Base-by-base conservation (phyloP, 371 early-diverging fungal species). In the Nematocida displodere region DNA sequence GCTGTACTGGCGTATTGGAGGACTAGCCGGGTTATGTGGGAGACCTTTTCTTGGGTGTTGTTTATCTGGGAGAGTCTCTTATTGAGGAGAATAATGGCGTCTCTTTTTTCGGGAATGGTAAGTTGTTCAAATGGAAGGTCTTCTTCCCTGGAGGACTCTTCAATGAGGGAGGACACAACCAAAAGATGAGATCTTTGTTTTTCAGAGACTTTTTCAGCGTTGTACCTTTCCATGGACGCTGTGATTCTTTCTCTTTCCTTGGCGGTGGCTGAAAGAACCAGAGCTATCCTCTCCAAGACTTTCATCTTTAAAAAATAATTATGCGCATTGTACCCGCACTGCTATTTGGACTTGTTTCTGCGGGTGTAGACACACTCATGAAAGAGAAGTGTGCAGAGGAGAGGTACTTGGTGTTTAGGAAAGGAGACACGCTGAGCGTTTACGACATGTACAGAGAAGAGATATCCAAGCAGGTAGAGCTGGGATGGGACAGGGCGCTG, bases 61-160 rank as follows among this genome's bases (percentile, higher is more conserved):
- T 76, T 81, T 13, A 81, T 58, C 48, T 81, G 81, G 36, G 79
- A 50, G 7, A 81, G 49, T 24, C 81, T 63, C 61, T 81, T 81
- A 40, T 81, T 81, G 8, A 81, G 42, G n/a, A 67, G 4, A 15
- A 29, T 28, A 8, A 67, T 54, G 15, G 31, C 34, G 4, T 29
- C n/a, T 44, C 22, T 33, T 44, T 67, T 67, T 2, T 67, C 68
- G 31, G 26, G 20, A 36, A 54, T 11, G 2, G 59, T 1, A 13
- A 67, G 46, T 31, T 64, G 24, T 50, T 46, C 64, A 37, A 22
- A 11, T 7, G 50, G 50, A 17, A 24, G 1, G 22, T 62, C 24
- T 17, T 36, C 40, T 29, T n/a, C 29, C 13, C 44, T 42, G 44
- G n/a, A 11, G n/a, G 44, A 13, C n/a, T 42, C 58, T 31, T 56